Base-by-base conservation (phyloP, 2,329 filamentous ascomycete species). In the Sporothrix luriei region DNA sequence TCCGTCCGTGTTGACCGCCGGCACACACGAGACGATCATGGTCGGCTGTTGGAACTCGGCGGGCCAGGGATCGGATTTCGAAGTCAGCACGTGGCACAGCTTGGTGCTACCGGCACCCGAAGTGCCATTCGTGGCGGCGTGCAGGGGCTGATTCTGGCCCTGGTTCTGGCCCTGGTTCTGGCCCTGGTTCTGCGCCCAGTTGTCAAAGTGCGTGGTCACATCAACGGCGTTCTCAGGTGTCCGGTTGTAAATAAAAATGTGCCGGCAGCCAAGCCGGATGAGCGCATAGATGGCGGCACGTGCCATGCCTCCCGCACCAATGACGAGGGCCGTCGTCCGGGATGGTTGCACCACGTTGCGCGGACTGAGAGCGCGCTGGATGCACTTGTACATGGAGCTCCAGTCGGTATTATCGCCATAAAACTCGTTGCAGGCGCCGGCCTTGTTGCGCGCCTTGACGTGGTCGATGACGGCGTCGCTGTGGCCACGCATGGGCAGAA, bases 211-310 rank as follows among this genome's bases (percentile, higher is more conserved):
- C 1, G 80, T 78, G 1, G 90, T 89, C 0, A 93, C 84, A 21
- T 82, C 83, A 66, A 86, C 81, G 0, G 90, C 90, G 65, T 87
- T 88, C 29, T 82, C 79, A 19, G 82, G 74, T 0, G 90, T 92
- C 33, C 90, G 83, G 75, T 93, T 93, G 76, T 86, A 88, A 51
- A 93, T 84, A 74, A 91, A 91, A 26, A 93, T 88, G 71, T 90
- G 89, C 43, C 87, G 85, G 70, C 91, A 91, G 9, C 91, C 91
- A 3, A 93, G 82, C 74, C 90, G 89, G 40, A 92, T 84, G 78
- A 93, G 84, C 3, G 90, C 89, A 74, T 93, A 93, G 38, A 92
- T 86, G 21, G 90, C 89, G 3, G 90, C 89, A 71, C 91, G 84
- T 6, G 90, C 90, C 89, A 92, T 92, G 29, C 90, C 90, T 48